Evolutionary conservation across 306 rosid species (phyloP), one percentile per base, ranked within the genome.

Genomic region (Hylodesmum podocarpum): DNA sequence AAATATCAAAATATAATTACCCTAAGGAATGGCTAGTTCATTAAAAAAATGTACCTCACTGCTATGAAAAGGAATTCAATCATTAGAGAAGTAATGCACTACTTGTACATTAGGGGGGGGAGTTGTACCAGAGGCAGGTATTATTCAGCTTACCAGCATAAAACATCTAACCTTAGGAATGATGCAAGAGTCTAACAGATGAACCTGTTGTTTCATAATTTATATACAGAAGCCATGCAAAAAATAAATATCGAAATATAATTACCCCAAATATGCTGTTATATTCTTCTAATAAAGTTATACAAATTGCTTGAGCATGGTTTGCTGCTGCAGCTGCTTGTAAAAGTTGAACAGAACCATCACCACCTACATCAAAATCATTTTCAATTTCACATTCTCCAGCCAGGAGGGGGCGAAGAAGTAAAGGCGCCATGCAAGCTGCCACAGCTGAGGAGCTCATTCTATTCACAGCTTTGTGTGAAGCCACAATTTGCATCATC

Each of bases 291-390:
- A 93, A 85, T 83, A 93, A 86, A 64, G 98, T 93, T 75, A 91
- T 93, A 69, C 85, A 86, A 78, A 93, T 93, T 34, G 96, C 92
- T 88, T 93, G 98, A 84, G 97, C 98, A 88, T 91, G 98, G 82
- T 93, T 93, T 27, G 98, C 98, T 5, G 98, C 98, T 15, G 98
- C 98, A 85, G 98, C 98, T 62, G 98, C 98, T 84, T 92, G 93
- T 82, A 93, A 79, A 78, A 93, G 96, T 79, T 93, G 98, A 76
- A 82, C 37, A 22, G 98, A 93, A 70, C 95, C 91, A 82, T 93
- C 98, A 47, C 94, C 98, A 10, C 93, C 97, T 71, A 93, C 88
- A 80, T 88, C 89, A 86, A 91, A 91, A 83, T 91, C 97, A 83
- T 87, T 88, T 28, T 89, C 98, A 21, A 93, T 84, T 66, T 93